These are phyloP conservation scores for Psilocybe azurescens DNA, from an alignment of 768 basidiomycete genomes.

Conservation along the genomic window DNA sequence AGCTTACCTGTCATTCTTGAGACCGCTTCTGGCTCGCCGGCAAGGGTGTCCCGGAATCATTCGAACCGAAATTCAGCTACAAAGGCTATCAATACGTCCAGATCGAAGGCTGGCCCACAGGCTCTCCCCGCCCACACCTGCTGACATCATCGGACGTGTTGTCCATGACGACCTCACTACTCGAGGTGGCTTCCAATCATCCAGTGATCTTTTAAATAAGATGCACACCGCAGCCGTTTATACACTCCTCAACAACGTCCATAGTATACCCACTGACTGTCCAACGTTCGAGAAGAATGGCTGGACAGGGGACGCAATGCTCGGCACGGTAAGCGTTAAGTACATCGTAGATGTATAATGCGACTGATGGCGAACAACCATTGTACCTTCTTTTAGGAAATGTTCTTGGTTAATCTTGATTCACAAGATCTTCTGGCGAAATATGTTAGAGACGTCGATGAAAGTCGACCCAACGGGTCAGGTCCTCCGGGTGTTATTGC, in stretches of 20 bases:
- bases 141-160: slow-evolving; percentile 7
- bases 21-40: slow-evolving; percentile 17
- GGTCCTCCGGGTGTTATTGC: slow-evolving; percentile 33
- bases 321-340: slow-evolving; percentile 28
- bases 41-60: slow-evolving; percentile 11
- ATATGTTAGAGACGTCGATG: slow-evolving; percentile 31
- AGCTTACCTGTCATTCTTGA: neutral
- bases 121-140: slow-evolving; percentile 7
- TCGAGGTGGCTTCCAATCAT: slow-evolving; percentile 8
- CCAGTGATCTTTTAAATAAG: slow-evolving; percentile 11
- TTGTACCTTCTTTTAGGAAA: slow-evolving; percentile 23
- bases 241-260: slow-evolving; percentile 15
- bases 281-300: slow-evolving; percentile 38
- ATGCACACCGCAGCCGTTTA: slow-evolving; percentile 10
- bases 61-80: slow-evolving; percentile 18
- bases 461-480: slow-evolving; percentile 27
- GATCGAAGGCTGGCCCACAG: slow-evolving; percentile 13
- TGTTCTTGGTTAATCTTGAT: slow-evolving; percentile 34
- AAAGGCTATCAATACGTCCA: slow-evolving; percentile 17
- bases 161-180: slow-evolving; percentile 13
- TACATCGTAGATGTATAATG: neutral
- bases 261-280: slow-evolving; percentile 25
- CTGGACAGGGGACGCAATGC: slow-evolving; percentile 36
- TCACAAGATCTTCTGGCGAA: slow-evolving; percentile 31
- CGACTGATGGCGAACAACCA: neutral